phyloP scores from a whole-genome alignment of 2,329 filamentous ascomycete genomes.

The Berkeleyomyces basicola region DNA sequence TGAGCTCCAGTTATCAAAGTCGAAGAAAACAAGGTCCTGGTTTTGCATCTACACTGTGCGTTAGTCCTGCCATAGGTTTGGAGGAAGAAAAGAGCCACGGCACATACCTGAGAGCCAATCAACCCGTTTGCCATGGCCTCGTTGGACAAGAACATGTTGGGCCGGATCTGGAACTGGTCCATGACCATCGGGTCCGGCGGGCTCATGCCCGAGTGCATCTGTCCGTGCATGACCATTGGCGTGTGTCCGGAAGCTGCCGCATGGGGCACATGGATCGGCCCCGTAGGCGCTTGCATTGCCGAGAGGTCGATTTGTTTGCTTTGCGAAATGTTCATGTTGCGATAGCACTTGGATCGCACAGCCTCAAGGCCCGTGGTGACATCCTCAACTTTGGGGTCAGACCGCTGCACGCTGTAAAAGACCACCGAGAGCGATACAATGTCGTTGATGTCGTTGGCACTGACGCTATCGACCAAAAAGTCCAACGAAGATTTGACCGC shows the following conservation, averaged over 20 bases:
- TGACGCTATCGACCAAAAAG: conserved; percentile 28
- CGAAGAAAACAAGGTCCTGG: conserved; percentile 9
- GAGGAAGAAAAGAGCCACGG: neutral
- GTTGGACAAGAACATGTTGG: conserved; percentile 7
- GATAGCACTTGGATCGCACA: conserved; percentile 29
- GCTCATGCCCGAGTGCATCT: conserved; percentile 3
- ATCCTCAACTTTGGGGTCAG: conserved; percentile 27
- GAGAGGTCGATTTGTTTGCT: conserved; percentile 20
- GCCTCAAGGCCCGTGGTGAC: conserved; percentile 24
- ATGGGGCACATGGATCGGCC: neutral
- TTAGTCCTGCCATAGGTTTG: neutral
- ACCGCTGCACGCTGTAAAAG: conserved; percentile 27
- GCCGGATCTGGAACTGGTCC: conserved; percentile 10
- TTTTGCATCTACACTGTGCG: conserved; percentile 1
- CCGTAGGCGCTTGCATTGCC: neutral
- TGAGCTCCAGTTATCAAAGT: conserved; percentile 13
- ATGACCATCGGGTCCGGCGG: conserved; percentile 8
- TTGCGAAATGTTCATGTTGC: conserved; percentile 27
- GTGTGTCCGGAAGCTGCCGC: neutral
- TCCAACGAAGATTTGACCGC: conserved; percentile 33
- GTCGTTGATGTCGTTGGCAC: conserved; percentile 34
- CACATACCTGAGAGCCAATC: neutral
- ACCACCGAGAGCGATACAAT: conserved; percentile 33
- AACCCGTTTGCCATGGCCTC: conserved; percentile 3
- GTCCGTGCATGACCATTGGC: conserved; percentile 1